Conservation (phyloP, 176 grass and related monocot genomes). For the Cenchrus fungigraminus region DNA sequence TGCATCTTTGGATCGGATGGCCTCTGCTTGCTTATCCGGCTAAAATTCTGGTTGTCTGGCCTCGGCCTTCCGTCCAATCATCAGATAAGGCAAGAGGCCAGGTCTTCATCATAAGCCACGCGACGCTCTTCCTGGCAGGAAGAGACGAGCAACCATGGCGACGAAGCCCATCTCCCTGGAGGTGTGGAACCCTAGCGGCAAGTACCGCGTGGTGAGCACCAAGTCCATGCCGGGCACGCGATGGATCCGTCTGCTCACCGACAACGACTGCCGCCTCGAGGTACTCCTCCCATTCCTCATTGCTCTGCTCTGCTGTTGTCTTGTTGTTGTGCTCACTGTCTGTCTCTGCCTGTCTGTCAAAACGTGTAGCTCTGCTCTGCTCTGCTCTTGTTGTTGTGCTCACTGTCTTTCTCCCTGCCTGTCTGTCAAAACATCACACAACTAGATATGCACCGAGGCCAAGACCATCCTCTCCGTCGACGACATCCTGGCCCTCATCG, state of each 20-base stretch:
- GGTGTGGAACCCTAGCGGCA: conserved; percentile 94
- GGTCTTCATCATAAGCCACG: too few species aligned
- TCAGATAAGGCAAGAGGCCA: too few species aligned
- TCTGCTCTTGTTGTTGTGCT: not conserved
- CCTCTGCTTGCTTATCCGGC: not conserved
- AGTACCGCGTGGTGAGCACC: conserved; percentile 87
- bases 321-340: too few species aligned
- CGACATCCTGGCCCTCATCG: conserved; percentile 87
- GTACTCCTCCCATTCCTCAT: not conserved
- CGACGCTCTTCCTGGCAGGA: too few species aligned
- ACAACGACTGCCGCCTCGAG: conserved; percentile 87
- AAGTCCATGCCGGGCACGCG: conserved; percentile 93
- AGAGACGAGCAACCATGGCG: conserved; percentile 40
- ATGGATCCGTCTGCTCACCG: conserved; percentile 92
- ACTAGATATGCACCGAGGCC: conserved; percentile 73
- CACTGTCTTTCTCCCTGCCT: too few species aligned
- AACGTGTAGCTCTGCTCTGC: too few species aligned
- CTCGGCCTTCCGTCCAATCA: too few species aligned
- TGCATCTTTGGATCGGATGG: not conserved
- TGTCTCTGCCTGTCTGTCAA: not conserved
- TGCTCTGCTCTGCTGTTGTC: not conserved
- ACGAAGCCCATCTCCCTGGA: conserved; percentile 87
- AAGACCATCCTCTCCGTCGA: conserved; percentile 92
- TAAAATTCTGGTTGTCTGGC: too few species aligned
- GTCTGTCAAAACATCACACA: not conserved